Evolutionary conservation across 306 rosid species (phyloP), one percentile per base, ranked within the genome.

Genomic region (Rosa rugosa): DNA sequence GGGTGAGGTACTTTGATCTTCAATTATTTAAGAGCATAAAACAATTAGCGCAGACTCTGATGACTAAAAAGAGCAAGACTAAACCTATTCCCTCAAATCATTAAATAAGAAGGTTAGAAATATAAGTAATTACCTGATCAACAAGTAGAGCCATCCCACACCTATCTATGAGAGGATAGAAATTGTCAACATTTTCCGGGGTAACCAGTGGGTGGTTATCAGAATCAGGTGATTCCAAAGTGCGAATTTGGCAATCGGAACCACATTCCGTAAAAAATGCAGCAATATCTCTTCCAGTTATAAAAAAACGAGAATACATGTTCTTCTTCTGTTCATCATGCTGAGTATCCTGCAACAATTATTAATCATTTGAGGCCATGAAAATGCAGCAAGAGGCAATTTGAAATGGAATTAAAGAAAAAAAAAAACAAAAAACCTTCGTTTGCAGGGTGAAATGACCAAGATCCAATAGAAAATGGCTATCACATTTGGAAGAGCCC

Each of bases 1-100:
- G 99, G 99, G 82, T 95, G 98, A 65, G 97, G 97, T 79, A 95
- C 93, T 87, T 90, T 93, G 77, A 95, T 91, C 99, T 95, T 81
- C 72, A 80, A 54, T 47, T 75, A 76, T 70, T 31, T 64, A 59
- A 75, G 62, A 79, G 46, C 36, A 77, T 4, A 71, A 79, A 64
- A 80, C 7, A 34, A 68, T 73, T 41, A 77, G 84, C 81, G 65
- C 47, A 65, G 64, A 66, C 40, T 54, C 50, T 31, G 41, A 57
- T 68, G 11, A 82, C 63, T 13, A 76, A 65, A 60, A 34, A 42
- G 57, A 80, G 41, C 62, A 47, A 73, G 38, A 85, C 53, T 66
- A 77, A 36, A 51, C 46, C 34, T 38, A 12, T 0, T 8, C 56
- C 22, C 25, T 62, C 41, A 34, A 77, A 67, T 20, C 57, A 45